Conservation (phyloP, 2,329 filamentous ascomycete species). For the Neopestalotiopsis sp. region DNA sequence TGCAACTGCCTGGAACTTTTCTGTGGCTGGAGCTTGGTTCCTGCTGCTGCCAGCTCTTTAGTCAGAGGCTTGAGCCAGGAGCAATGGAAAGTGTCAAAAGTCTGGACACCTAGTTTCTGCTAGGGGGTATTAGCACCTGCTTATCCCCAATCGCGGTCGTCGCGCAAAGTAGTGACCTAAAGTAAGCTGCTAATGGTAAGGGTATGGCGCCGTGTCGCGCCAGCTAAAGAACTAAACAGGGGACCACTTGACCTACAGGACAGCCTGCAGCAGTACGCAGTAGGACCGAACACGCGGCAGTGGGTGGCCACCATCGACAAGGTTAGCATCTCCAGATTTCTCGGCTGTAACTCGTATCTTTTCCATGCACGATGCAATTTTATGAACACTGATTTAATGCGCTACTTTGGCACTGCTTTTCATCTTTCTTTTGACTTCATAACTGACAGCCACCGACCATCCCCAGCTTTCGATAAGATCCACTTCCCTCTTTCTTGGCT, state of each 20-base stretch:
- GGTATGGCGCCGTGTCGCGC: background rate
- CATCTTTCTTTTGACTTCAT: conserved; percentile 10
- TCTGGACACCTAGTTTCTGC: background rate
- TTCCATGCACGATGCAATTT: conserved; percentile 13
- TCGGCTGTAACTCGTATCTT: conserved; percentile 19
- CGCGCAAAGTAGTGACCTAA: conserved; percentile 12
- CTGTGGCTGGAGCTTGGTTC: conserved; percentile 18
- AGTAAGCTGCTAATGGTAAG: background rate
- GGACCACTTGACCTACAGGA: background rate
- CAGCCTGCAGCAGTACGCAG: too few species aligned
- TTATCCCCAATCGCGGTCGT: background rate
- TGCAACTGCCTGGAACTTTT: conserved; percentile 15
- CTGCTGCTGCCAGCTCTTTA: background rate
- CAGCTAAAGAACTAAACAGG: conserved; percentile 3
- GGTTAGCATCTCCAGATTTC: conserved; percentile 15
- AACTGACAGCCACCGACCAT: background rate
- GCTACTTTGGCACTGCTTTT: conserved; percentile 10
- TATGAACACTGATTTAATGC: conserved; percentile 10
- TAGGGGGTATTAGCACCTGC: background rate
- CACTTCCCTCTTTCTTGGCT: background rate
- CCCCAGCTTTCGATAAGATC: background rate
- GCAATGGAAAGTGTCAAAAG: background rate
- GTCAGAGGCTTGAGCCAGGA: background rate
- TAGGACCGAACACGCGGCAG: conserved; percentile 14
- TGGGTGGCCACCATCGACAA: conserved; percentile 3